Percentiles rank a stretch among this genome's conserved stretches.
phyloP scores from a whole-genome alignment of 345 rosid species.

The Tarenaya hassleriana region DNA sequence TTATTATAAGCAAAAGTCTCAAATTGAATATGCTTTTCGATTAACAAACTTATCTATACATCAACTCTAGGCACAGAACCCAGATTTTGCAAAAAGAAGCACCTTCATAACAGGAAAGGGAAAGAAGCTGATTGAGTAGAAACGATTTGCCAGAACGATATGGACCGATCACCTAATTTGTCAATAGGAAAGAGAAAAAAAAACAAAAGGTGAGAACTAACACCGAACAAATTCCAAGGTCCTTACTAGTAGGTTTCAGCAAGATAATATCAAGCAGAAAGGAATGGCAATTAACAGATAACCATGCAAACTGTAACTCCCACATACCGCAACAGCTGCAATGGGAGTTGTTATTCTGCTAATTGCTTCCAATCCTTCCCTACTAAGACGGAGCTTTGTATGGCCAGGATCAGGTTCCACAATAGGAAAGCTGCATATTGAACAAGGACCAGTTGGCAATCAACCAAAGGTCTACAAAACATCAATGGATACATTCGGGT shows the following conservation, averaged over 20 bases:
- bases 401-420: slow-evolving; percentile 96
- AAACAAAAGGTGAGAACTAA: slow-evolving; percentile 23
- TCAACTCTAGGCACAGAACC: slow-evolving; percentile 9
- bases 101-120: slow-evolving; percentile 98
- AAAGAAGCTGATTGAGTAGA: slow-evolving; percentile 96
- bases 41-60: not conserved
- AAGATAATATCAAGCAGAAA: slow-evolving; percentile 15
- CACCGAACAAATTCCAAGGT: slow-evolving; percentile 6
- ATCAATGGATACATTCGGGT: not conserved
- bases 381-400: slow-evolving; percentile 89
- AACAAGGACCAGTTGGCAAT: slow-evolving; percentile 6
- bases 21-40: slow-evolving; percentile 1
- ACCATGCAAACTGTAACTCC: slow-evolving; percentile 25
- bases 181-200: slow-evolving; percentile 20
- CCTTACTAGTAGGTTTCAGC: not conserved
- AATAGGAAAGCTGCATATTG: slow-evolving; percentile 65
- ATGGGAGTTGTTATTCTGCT: slow-evolving; percentile 77
- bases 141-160: slow-evolving; percentile 98
- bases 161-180: slow-evolving; percentile 91
- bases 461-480: not conserved
- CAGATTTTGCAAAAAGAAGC: slow-evolving; percentile 20
- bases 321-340: slow-evolving; percentile 89
- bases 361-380: slow-evolving; percentile 87
- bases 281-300: slow-evolving; percentile 24
- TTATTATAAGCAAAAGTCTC: slow-evolving; percentile 4